phyloP scores from a whole-genome alignment of 2,329 filamentous ascomycete genomes.

The Paecilomyces formosus region DNA sequence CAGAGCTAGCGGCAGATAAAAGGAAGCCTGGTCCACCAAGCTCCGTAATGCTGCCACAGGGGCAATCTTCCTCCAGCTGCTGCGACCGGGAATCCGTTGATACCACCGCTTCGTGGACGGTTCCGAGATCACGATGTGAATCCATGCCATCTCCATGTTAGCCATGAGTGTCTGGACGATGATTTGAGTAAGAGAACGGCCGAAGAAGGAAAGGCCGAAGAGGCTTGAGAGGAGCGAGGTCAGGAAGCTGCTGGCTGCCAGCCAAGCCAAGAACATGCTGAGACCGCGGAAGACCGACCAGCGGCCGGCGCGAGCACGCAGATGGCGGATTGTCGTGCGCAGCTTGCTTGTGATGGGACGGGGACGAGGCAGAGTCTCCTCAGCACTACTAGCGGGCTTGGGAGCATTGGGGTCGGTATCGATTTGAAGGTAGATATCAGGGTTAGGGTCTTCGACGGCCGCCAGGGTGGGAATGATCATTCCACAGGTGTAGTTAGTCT shows the following conservation, averaged over 20 bases:
- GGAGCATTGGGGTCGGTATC: conserved; percentile 29
- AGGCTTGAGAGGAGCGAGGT: conserved; percentile 39
- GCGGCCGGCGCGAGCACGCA: conserved; percentile 58
- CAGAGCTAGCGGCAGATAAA: conserved; percentile 32
- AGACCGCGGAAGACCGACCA: conserved; percentile 64
- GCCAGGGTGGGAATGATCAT: conserved; percentile 54
- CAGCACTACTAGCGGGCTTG: conserved; percentile 25
- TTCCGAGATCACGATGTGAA: conserved; percentile 74
- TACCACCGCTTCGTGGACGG: conserved; percentile 58
- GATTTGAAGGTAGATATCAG: conserved; percentile 46
- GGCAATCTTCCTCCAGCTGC: conserved; percentile 61
- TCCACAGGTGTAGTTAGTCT: conserved; percentile 53
- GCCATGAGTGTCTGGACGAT: conserved; percentile 55
- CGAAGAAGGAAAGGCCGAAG: conserved; percentile 32
- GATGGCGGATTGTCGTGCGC: conserved; percentile 50
- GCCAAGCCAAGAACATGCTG: conserved; percentile 41
- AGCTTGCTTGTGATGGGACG: conserved; percentile 57
- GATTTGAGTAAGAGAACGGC: conserved; percentile 45
- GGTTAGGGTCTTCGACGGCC: conserved; percentile 55
- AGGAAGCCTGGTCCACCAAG: conserved; percentile 44
- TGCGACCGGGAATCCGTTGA: conserved; percentile 60
- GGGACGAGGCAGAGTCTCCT: conserved; percentile 40
- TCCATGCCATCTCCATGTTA: conserved; percentile 70
- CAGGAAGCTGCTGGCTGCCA: conserved; percentile 36
- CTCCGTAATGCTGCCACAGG: conserved; percentile 60